Conservation (phyloP, 2,329 filamentous ascomycete species). For the Penicillium sp. region DNA sequence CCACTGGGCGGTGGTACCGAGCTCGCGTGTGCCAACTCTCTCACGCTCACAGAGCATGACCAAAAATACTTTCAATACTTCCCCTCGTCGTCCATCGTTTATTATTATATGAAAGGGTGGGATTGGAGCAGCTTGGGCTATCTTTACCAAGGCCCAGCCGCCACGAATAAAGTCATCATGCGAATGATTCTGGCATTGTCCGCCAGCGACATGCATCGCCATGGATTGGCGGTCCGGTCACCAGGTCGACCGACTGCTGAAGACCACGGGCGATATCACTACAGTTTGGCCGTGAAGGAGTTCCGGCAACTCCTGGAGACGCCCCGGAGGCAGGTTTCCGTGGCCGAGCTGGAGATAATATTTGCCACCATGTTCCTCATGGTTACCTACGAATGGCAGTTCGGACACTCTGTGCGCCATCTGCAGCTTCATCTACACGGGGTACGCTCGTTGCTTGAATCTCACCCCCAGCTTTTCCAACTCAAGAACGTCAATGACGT, state of each 20-base stretch:
- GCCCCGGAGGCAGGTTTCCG: conserved; percentile 26
- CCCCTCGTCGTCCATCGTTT: conserved; percentile 34
- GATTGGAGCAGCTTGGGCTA: conserved; percentile 40
- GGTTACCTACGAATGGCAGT: conserved; percentile 39
- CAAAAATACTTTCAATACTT: conserved; percentile 37
- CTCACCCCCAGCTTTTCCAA: conserved; percentile 35
- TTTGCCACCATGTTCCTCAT: conserved; percentile 40
- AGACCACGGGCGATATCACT: conserved; percentile 36
- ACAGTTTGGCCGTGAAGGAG: conserved; percentile 38
- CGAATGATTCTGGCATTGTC: conserved; percentile 41
- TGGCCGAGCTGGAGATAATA: conserved; percentile 33
- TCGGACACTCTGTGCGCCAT: conserved; percentile 35
- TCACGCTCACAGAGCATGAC: conserved; percentile 36
- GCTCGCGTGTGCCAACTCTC: conserved; percentile 34
- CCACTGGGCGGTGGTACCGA: conserved; percentile 20
- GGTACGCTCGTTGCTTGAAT: conserved; percentile 36
- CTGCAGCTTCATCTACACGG: conserved; percentile 39
- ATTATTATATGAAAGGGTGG: conserved; percentile 40
- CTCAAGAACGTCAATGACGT: conserved; percentile 31
- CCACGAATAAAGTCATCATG: conserved; percentile 39
- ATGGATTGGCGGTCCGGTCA: conserved; percentile 26
- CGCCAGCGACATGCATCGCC: conserved; percentile 39
- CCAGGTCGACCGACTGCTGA: conserved; percentile 30
- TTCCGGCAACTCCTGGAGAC: conserved; percentile 36
- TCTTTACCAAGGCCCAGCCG: conserved; percentile 37